Conservation (phyloP, 371 early-diverging fungal genomes). For the Mortierella polycephala region DNA sequence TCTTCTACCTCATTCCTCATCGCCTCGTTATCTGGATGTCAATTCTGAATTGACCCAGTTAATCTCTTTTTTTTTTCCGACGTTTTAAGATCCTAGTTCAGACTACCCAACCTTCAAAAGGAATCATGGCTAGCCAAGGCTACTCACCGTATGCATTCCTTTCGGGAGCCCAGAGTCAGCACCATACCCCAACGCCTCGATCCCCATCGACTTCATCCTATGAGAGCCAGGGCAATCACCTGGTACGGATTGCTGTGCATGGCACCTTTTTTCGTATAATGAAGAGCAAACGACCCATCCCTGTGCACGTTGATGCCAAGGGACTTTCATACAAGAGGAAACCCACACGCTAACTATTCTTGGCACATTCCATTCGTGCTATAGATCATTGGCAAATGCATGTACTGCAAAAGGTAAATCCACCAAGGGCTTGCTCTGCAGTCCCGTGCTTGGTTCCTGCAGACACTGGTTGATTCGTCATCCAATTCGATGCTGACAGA, state of each 20-base stretch:
- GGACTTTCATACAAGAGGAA: neutral
- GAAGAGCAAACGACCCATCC: neutral
- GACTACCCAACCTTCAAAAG: neutral
- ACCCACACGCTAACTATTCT: neutral
- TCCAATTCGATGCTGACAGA: neutral
- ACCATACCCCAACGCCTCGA: slow-evolving; percentile 26
- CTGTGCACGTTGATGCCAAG: neutral
- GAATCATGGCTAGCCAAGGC: slow-evolving; percentile 46
- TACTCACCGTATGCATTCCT: slow-evolving; percentile 45
- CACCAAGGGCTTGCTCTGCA: too few species aligned
- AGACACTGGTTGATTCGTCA: neutral
- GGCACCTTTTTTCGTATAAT: neutral
- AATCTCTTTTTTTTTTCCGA: neutral
- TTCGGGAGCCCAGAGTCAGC: slow-evolving; percentile 41
- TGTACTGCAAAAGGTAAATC: slow-evolving; percentile 67
- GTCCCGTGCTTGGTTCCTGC: neutral
- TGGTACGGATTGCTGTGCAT: slow-evolving; percentile 14
- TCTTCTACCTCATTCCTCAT: neutral
- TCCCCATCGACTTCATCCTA: slow-evolving; percentile 39
- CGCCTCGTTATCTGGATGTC: neutral
- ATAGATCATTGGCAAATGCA: slow-evolving; percentile 62
- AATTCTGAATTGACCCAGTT: too few species aligned
- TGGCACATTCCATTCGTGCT: neutral
- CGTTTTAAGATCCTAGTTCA: too few species aligned
- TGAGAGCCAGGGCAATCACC: slow-evolving; percentile 35